Evolutionary conservation across 495 filamentous ascomycete species (phyloP).

Genomic region (Penicillium atrosanguineum): DNA sequence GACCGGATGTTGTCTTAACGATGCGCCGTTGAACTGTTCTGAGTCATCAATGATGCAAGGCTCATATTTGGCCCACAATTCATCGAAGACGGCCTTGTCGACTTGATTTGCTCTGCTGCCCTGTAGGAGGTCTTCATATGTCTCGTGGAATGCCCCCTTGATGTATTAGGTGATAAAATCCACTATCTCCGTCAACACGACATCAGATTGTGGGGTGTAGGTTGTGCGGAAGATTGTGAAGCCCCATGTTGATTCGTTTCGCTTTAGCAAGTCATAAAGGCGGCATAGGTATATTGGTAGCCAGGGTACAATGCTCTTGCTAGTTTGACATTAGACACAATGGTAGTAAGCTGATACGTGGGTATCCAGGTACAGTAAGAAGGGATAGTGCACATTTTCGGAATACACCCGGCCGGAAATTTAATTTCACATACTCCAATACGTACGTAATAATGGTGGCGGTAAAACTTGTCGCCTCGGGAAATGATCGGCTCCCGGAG

Average conservation of each 20-base stretch:
- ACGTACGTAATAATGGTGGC: no score
- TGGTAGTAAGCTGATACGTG: no score
- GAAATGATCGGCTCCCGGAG: no score
- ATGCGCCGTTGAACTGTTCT: constrained; percentile 14
- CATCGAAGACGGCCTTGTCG: constrained; percentile 9
- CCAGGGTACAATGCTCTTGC: no score
- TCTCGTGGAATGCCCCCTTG: constrained; percentile 6
- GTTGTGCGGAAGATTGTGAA: constrained; percentile 19
- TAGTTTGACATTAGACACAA: no score
- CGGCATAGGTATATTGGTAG: constrained; percentile 1
- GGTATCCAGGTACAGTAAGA: no score
- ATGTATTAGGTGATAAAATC: constrained; percentile 10
- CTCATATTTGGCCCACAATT: constrained; percentile 12
- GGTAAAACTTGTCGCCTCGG: no score
- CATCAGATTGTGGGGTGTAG: constrained; percentile 17
- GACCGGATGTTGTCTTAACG: constrained; percentile 14
- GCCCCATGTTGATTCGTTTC: constrained; percentile 13
- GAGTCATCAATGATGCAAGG: constrained; percentile 16
- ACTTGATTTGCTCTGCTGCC: constrained; percentile 3
- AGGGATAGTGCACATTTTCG: no score
- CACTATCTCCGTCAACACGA: constrained; percentile 12
- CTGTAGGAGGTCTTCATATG: constrained; percentile 1
- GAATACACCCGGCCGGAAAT: no score
- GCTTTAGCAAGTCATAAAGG: constrained; percentile 11
- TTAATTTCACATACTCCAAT: no score